Base-by-base conservation (phyloP, 2,329 filamentous ascomycete species). In the Colletotrichum sidae region DNA sequence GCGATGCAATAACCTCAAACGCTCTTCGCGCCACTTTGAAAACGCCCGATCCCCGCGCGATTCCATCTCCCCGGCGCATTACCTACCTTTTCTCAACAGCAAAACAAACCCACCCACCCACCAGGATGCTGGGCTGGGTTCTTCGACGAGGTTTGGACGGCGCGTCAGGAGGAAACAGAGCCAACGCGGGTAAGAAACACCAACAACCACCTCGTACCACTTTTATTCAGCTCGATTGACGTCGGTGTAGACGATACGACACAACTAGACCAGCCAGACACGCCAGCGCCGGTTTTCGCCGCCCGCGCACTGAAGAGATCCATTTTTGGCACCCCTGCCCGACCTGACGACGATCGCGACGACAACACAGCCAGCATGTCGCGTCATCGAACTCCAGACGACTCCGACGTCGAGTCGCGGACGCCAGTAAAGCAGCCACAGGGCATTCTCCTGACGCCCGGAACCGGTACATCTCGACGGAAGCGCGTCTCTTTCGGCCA, bases 401-500 rank as follows among this genome's bases (percentile, higher is more conserved):
- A 66, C 55, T 63, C 65, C 57, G 73, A 72, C 8, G 69, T 69
- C 59, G 75, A 75, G n/a, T 74, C 74, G 8, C 77, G 76, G 47
- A 86, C 84, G 17, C 84, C 85, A 2, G 77, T 74, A 17, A 86
- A 83, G 68, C 84, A 83, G 0, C 78, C 82, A 4, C 67, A 67
- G 35, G 87, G 88, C 2, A 91, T 91, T 47, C 79, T 91, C 3
- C 74, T 90, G 51, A 91, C 88, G 0, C 88, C 88, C 0, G 88
- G 88, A 1, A 90, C 87, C 2, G 87, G 81, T 13, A 83, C 87
- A 2, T 80, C 86, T 47, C 83, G 84, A 56, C 83, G 86, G 47
- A 91, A 91, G 73, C 87, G 86, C 69, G 88, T 91, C 33, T 89
- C 88, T 0, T 91, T 90, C 70, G 87, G 85, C 11, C 80, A 83